These are phyloP conservation scores for Diaporthe ampelina DNA, from an alignment of 2,329 filamentous ascomycete genomes.

Conservation along the genomic window DNA sequence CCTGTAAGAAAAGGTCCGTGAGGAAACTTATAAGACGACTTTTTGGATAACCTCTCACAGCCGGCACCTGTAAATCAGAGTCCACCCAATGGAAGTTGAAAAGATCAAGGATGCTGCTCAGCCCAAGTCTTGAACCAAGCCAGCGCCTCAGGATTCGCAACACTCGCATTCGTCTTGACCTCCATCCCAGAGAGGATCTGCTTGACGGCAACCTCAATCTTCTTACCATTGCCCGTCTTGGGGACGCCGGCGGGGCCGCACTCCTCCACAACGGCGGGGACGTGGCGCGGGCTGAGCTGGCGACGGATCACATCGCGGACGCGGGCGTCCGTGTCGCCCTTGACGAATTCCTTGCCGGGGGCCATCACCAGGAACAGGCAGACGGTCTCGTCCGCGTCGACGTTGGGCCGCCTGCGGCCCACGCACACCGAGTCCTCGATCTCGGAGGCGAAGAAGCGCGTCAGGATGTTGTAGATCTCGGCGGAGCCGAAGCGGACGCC, in stretches of 20 bases:
- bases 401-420: conserved; percentile 74
- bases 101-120: conserved; percentile 56
- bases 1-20: neutral
- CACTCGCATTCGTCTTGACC: conserved; percentile 90
- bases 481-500: conserved; percentile 94
- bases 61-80: neutral
- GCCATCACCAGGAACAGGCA: conserved; percentile 89
- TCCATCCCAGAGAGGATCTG: conserved; percentile 91
- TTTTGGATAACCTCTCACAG: neutral
- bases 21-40: too few species aligned
- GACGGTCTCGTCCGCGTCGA: conserved; percentile 87
- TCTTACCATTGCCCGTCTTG: conserved; percentile 95
- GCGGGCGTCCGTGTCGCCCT: conserved; percentile 67
- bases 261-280: conserved; percentile 85
- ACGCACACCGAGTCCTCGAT: conserved; percentile 91
- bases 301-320: conserved; percentile 79
- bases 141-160: conserved; percentile 91
- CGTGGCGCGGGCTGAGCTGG: conserved; percentile 90
- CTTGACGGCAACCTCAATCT: conserved; percentile 96
- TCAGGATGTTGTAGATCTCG: conserved; percentile 96
- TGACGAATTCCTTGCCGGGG: conserved; percentile 65
- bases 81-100: neutral
- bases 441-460: conserved; percentile 83
- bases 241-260: conserved; percentile 83
- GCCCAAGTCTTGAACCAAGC: conserved; percentile 91